Evolutionary conservation across 2,329 filamentous ascomycete species (phyloP).

Genomic region (Sporothrix brasiliensis): DNA sequence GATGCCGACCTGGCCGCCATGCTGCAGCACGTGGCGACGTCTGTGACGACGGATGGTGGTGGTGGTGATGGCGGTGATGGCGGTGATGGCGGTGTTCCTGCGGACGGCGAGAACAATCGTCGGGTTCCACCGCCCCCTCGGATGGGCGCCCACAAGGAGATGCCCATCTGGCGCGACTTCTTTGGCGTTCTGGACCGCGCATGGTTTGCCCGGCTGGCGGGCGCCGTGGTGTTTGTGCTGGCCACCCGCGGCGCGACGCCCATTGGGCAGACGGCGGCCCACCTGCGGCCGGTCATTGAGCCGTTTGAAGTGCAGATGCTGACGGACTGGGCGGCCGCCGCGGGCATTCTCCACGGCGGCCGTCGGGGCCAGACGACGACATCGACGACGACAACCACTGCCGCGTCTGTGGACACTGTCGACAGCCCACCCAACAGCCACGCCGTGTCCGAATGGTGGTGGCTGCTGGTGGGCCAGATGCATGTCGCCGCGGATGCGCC

Average conservation of each 20-base stretch:
- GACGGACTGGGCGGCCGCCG: constrained; percentile 59
- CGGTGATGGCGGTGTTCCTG: not conserved
- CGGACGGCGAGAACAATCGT: constrained; percentile 33
- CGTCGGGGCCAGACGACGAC: constrained; percentile 36
- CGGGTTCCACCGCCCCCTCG: constrained; percentile 45
- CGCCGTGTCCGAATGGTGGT: constrained; percentile 67
- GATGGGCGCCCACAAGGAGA: constrained; percentile 49
- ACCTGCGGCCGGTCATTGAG: constrained; percentile 62
- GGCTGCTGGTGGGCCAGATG: constrained; percentile 57
- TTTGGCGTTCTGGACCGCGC: constrained; percentile 60
- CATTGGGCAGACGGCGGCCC: constrained; percentile 55
- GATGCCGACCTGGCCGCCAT: constrained; percentile 29
- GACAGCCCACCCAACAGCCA: constrained; percentile 42
- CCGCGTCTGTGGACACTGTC: not conserved
- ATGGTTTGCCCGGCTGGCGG: constrained; percentile 67
- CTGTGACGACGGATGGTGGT: not conserved
- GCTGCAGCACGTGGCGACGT: not conserved
- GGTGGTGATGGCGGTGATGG: not conserved
- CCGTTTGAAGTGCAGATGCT: constrained; percentile 64
- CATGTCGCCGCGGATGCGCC: constrained; percentile 27
- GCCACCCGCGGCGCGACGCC: constrained; percentile 64
- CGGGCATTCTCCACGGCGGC: constrained; percentile 53
- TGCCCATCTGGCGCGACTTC: constrained; percentile 75
- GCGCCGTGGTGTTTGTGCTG: constrained; percentile 63
- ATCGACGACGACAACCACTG: not conserved